Conservation (phyloP, 306 rosid species). For the Fagus sylvatica region DNA sequence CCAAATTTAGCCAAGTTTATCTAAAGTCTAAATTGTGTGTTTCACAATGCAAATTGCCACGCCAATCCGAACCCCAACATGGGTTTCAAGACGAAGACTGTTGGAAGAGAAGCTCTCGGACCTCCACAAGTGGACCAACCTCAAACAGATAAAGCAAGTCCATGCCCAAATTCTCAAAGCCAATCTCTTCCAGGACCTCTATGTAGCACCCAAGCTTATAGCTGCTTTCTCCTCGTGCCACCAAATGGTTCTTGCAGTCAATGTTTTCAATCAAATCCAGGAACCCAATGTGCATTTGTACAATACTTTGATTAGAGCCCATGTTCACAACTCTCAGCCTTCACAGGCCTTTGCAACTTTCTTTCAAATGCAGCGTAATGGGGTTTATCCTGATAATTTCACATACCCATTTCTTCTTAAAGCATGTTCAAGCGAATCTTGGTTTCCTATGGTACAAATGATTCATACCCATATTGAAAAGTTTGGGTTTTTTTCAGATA, state of each 20-base stretch:
- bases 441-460: slow-evolving; percentile 53
- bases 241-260: slow-evolving; percentile 55
- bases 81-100: slow-evolving; percentile 73
- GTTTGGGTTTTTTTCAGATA: slow-evolving; percentile 52
- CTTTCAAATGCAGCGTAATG: slow-evolving; percentile 51
- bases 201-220: slow-evolving; percentile 64
- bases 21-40: too few relatives aligned
- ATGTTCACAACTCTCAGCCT: slow-evolving; percentile 51
- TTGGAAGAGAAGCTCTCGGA: slow-evolving; percentile 69
- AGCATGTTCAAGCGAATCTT: slow-evolving; percentile 39
- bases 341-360: slow-evolving; percentile 44
- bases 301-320: slow-evolving; percentile 72
- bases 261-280: slow-evolving; percentile 62
- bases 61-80: slow-evolving; percentile 52
- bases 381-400: slow-evolving; percentile 56
- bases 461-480: slow-evolving; percentile 65
- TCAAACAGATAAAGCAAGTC: slow-evolving; percentile 54
- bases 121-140: slow-evolving; percentile 63
- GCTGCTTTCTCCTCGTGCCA: slow-evolving; percentile 72
- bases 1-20: too few relatives aligned
- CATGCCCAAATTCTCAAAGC: slow-evolving; percentile 73
- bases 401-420: slow-evolving; percentile 62
- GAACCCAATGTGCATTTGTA: slow-evolving; percentile 62
- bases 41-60: slow-evolving; percentile 47
- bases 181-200: slow-evolving; percentile 60